phyloP scores from a whole-genome alignment of 2,329 filamentous ascomycete genomes.

The Fonsecaea pedrosoi region DNA sequence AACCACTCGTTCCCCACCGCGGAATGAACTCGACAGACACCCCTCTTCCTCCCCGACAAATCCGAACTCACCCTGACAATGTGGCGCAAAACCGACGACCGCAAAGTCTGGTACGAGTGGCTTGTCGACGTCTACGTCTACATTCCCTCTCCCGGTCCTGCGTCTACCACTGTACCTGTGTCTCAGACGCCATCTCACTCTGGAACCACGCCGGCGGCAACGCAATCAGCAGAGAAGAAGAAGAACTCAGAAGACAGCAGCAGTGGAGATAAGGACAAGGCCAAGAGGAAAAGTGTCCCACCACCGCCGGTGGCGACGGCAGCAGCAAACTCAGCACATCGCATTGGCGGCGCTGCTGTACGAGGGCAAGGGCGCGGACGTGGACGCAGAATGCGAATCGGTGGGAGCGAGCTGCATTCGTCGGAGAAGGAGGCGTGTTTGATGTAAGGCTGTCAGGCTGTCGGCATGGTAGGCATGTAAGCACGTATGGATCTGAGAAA shows the following conservation, averaged over 20 bases:
- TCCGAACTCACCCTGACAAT: constrained; percentile 89
- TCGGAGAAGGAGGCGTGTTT: constrained; percentile 58
- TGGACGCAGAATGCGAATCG: constrained; percentile 43
- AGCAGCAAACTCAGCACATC: not conserved
- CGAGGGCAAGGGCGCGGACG: constrained; percentile 30
- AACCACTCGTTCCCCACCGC: not conserved
- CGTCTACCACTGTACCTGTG: not conserved
- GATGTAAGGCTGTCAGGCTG: constrained; percentile 46
- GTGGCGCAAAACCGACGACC: constrained; percentile 94
- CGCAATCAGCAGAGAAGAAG: not conserved
- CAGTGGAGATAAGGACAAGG: constrained; percentile 38
- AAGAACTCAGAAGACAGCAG: not conserved
- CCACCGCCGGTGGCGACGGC: not conserved
- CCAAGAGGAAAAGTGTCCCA: not conserved
- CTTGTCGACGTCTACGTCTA: constrained; percentile 78
- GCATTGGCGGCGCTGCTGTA: not conserved
- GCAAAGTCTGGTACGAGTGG: constrained; percentile 99
- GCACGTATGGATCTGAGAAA: too few species aligned
- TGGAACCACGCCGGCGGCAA: not conserved
- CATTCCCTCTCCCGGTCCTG: constrained; percentile 16
- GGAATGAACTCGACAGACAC: constrained; percentile 64
- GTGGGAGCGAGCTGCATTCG: constrained; percentile 56
- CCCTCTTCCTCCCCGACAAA: constrained; percentile 82
- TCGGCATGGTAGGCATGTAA: too few species aligned
- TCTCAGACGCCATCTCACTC: too few species aligned